These are phyloP conservation scores for Paraphaeosphaeria sporulosa DNA, from an alignment of 2,329 filamentous ascomycete species.

Conservation along the genomic window DNA sequence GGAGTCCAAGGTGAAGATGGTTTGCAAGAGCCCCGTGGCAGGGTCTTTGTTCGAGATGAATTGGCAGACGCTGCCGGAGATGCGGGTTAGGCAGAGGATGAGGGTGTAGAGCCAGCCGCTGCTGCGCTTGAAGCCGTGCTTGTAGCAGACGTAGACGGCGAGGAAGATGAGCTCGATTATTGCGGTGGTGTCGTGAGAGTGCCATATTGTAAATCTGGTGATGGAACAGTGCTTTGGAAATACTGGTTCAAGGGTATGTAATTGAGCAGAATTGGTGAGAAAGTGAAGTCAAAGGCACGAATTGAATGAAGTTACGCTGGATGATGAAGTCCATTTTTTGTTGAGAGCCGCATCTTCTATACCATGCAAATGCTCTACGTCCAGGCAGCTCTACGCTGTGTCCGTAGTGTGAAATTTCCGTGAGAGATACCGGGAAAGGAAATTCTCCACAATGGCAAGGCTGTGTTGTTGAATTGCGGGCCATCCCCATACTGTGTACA, in stretches of 20 bases:
- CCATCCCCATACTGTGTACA: too few relatives aligned
- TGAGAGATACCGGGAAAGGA: too few relatives aligned
- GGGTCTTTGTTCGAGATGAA: slow-evolving; percentile 57
- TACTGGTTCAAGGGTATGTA: not conserved
- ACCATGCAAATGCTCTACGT: not conserved
- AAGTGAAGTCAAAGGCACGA: not conserved
- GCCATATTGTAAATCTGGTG: not conserved
- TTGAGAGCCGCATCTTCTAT: not conserved
- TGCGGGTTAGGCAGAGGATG: slow-evolving; percentile 60
- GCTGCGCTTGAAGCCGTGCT: slow-evolving; percentile 51
- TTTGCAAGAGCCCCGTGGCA: slow-evolving; percentile 47
- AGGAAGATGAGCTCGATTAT: slow-evolving; percentile 44
- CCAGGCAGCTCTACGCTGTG: too few relatives aligned
- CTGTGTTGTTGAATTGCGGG: too few relatives aligned
- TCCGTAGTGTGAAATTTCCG: too few relatives aligned
- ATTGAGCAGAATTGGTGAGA: not conserved
- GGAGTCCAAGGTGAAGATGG: slow-evolving; percentile 54
- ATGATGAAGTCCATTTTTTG: not conserved
- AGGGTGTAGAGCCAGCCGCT: slow-evolving; percentile 64
- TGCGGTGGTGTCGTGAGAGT: slow-evolving; percentile 16
- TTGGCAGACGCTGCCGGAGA: slow-evolving; percentile 59
- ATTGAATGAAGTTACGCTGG: not conserved
- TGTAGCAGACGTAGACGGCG: slow-evolving; percentile 39
- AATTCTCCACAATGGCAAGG: too few relatives aligned
- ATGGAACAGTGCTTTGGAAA: not conserved